Evolutionary conservation across 2,329 filamentous ascomycete species (phyloP).

Genomic region (Alternaria sp.): DNA sequence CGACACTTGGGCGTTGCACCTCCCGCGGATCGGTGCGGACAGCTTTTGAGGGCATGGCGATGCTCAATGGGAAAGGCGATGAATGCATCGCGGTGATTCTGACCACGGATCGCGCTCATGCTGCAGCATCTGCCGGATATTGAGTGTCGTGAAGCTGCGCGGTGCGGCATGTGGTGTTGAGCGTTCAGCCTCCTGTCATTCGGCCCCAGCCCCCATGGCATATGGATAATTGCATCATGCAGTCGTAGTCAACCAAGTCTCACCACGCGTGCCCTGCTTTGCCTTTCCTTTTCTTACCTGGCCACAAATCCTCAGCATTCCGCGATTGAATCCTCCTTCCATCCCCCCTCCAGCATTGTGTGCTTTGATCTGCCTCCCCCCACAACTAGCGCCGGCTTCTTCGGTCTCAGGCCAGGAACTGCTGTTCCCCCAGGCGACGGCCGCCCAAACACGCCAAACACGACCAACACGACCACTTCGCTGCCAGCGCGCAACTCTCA

Average conservation of each 20-base stretch:
- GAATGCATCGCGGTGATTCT: background rate
- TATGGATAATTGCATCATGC: constrained; percentile 42
- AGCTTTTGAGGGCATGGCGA: background rate
- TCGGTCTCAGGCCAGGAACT: constrained; percentile 31
- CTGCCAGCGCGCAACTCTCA: constrained; percentile 20
- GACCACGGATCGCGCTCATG: background rate
- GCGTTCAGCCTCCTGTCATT: constrained; percentile 38
- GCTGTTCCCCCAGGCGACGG: constrained; percentile 30
- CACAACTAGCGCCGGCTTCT: constrained; percentile 34
- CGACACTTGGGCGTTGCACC: constrained; percentile 7
- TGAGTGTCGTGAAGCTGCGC: background rate
- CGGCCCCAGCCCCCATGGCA: constrained; percentile 39
- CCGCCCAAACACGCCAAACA: constrained; percentile 17
- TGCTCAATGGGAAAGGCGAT: background rate
- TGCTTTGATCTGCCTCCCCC: constrained; percentile 19
- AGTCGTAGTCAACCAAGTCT: constrained; percentile 30
- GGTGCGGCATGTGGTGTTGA: constrained; percentile 21
- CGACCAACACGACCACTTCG: constrained; percentile 13
- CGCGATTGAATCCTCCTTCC: constrained; percentile 13
- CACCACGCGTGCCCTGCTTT: constrained; percentile 22
- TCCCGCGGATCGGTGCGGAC: constrained; percentile 13
- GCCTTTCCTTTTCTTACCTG: constrained; percentile 12
- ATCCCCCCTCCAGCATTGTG: constrained; percentile 11
- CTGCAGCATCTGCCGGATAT: background rate
- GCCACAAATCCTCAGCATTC: constrained; percentile 8